A percentile compares a stretch with the other conserved stretches of the same genome.
Evolutionary conservation across 2,329 filamentous ascomycete genomes (phyloP).

Genomic region (Colletotrichum liriopes): DNA sequence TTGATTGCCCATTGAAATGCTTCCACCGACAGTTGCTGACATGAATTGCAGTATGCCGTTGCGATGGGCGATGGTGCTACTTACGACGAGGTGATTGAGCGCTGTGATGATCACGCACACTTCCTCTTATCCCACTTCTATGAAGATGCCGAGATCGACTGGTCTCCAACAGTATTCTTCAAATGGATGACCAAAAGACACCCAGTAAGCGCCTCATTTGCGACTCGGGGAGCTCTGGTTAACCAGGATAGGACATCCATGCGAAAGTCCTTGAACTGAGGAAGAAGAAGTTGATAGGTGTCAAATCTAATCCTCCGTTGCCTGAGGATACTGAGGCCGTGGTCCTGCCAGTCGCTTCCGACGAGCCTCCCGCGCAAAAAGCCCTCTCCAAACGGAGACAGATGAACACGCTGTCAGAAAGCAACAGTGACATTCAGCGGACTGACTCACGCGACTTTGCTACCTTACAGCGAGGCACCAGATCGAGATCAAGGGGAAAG

Average conservation of each 20-base stretch:
- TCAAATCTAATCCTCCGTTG: not conserved
- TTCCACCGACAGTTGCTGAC: conserved; percentile 29
- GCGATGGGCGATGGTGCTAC: conserved; percentile 68
- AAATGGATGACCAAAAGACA: conserved; percentile 62
- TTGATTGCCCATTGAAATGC: conserved; percentile 41
- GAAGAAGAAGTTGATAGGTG: conserved; percentile 12
- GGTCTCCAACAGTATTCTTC: conserved; percentile 64
- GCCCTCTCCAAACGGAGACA: conserved; percentile 28
- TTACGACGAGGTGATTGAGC: conserved; percentile 63
- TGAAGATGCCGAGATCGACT: conserved; percentile 58
- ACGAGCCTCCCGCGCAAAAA: conserved; percentile 40
- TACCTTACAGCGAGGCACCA: not conserved
- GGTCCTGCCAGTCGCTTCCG: not conserved
- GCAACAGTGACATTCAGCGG: not conserved
- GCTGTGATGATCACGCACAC: conserved; percentile 64
- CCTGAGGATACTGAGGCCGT: conserved; percentile 5
- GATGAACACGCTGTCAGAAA: conserved; percentile 10
- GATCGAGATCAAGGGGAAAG: conserved; percentile 40
- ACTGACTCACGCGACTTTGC: conserved; percentile 27
- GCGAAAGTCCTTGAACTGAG: conserved; percentile 28
- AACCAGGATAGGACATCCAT: conserved; percentile 29
- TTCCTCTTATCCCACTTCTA: conserved; percentile 69
- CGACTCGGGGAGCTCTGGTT: not conserved
- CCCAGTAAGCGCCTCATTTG: conserved; percentile 53
- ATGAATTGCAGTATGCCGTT: conserved; percentile 62